Evolutionary conservation across 257 asterid genomes (phyloP).

Genomic region (Galeopsis tetrahit): DNA sequence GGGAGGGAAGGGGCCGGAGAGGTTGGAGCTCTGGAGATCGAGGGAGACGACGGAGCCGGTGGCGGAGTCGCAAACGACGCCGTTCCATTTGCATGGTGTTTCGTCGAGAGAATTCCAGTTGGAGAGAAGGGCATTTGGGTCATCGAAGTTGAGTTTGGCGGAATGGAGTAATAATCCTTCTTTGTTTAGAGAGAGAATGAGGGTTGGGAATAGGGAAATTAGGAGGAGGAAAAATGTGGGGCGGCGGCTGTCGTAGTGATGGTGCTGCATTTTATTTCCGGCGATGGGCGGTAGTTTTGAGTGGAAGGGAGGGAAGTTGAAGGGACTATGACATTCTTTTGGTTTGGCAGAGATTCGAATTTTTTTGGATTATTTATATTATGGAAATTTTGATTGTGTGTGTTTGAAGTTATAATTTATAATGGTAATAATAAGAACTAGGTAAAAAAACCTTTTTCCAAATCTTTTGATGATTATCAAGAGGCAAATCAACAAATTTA

Average conservation of each 20-base stretch:
- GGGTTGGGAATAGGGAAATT: constrained; percentile 33
- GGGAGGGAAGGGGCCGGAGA: constrained; percentile 78
- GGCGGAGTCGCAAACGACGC: constrained; percentile 58
- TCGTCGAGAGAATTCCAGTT: constrained; percentile 57
- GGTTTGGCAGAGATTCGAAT: constrained; percentile 37
- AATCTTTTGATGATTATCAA: background rate
- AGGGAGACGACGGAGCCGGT: constrained; percentile 53
- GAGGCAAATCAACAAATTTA: background rate
- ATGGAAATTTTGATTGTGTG: constrained; percentile 27
- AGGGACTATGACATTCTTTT: constrained; percentile 38
- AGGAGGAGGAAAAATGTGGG: constrained; percentile 27
- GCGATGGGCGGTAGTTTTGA: background rate
- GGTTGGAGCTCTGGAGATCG: constrained; percentile 67
- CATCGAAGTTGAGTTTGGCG: constrained; percentile 65
- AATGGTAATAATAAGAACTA: constrained; percentile 1
- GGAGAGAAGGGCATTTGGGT: constrained; percentile 66
- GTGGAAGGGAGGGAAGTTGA: constrained; percentile 14
- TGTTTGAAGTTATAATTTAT: constrained; percentile 27
- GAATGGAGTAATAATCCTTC: constrained; percentile 61
- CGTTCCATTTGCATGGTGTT: constrained; percentile 76
- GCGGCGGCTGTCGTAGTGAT: constrained; percentile 4
- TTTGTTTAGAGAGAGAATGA: constrained; percentile 48
- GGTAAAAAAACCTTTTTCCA: background rate
- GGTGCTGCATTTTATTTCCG: constrained; percentile 33
- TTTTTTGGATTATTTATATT: constrained; percentile 35